Base-by-base conservation (phyloP, 208 protist genomes). In the Trypanosoma conorhini region DNA sequence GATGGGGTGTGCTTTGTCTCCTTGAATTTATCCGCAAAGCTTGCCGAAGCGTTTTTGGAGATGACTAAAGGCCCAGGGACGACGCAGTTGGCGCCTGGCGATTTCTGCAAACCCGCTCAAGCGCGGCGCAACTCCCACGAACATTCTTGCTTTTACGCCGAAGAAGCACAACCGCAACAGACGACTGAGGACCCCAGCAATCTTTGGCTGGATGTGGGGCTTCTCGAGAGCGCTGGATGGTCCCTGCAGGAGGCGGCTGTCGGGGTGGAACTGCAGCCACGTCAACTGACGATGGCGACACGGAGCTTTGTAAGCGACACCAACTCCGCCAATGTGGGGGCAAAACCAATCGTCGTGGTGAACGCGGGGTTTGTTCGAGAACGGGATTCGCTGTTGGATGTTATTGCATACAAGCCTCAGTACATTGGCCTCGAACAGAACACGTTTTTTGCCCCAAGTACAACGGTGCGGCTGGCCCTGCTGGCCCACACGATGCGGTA, bases 331-430 rank as follows among this genome's bases (percentile, higher is more conserved):
- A 54, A 5, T 54, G 19, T 26, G 19, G 40, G 35, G 5, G 24
- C 0, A 28, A 61, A 55, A 40, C 13, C 5, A 33, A 50, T 66
- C 9, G 26, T 67, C 48, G 50, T 77, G 42, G 72, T 77, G 19
- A 74, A 80, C 65, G 67, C 74, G 4, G 62, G 57, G 22, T 69
- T 62, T 51, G 52, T 80, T 66, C 0, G 54, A 28, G 54, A 75
- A 22, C 67, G 69, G 28, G 74, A 80, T 13, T 33, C 22, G n/a
- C 38, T 80, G 42, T 15, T 74, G 8, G 51, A 74, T 46, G 7
- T 80, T 48, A 75, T 80, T 44, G 21, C 51, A 33, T 80, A 80
- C 62, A 65, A 17, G n/a, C 68, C 74, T 40, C 31, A 67, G 0
- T 66, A 28, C 51, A 51, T 76, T 60, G 56, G 55, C 13, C 35